Base-by-base conservation (phyloP, 1,139 yeast genomes). In the Protomyces inundatus region DNA sequence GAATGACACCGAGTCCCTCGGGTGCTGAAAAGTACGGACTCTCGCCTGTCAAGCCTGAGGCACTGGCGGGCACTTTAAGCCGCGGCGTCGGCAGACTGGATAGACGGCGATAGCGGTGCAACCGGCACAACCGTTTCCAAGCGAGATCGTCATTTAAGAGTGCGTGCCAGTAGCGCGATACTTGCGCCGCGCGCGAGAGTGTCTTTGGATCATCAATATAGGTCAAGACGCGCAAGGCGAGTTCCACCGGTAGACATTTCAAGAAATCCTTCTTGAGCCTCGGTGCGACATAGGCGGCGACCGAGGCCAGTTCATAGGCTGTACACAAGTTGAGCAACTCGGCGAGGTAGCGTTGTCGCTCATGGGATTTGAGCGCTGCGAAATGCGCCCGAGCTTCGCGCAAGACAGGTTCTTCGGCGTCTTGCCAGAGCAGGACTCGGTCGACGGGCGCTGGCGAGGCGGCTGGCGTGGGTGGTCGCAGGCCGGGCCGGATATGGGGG, bases 181-280 rank as follows among this genome's bases (percentile, higher is more conserved):
- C 81, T 66, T 77, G 80, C 6, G 79, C 74, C 1, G 80, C 80
- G 3, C 79, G 71, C 9, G 80, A 79, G 39, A 78, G 71, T 6
- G 79, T 73, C 64, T 70, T 65, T 14, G 81, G 79, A 67, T 77
- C 80, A 57, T 90, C 97, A 70, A 93, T 78, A 74, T 87, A 90
- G 68, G 96, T 61, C 50, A 61, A 40, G 9, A 55, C 59, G 71
- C 90, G 88, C 64, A 91, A 80, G 1, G 96, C 84, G 50, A 93
- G 77, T 73, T 93, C 98, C 69, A 83, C 81, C 1, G 98, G 98
- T 60, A 93, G 79, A 12, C 88, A 84, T 50, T 86, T 81, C 66
- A 93, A 86, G 70, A 93, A 95, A 75, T 93, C 98, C 66, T 89
- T 87, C 69, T 89, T 84, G 65, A 93, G 85, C 73, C 90, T 77